These are phyloP conservation scores for Tylopilus sp. DNA, from an alignment of 768 basidiomycete genomes.

Conservation along the genomic window DNA sequence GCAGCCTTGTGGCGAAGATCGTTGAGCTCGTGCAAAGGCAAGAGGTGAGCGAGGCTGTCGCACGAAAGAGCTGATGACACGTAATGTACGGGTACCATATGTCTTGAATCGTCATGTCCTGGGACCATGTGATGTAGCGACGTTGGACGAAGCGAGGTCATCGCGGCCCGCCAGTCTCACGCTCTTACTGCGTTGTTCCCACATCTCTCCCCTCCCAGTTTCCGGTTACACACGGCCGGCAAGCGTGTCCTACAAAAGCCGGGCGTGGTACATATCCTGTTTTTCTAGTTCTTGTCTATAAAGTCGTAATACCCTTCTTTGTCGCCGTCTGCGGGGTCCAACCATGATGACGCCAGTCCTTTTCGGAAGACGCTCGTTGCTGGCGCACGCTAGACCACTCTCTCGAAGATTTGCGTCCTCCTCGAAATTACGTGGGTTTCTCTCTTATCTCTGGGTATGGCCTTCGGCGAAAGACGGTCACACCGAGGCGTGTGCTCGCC, in stretches of 20 bases:
- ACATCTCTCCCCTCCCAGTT: constrained; percentile 1
- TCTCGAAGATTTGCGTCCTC: constrained; percentile 30
- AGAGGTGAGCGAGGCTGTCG: constrained; percentile 3
- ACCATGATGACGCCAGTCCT: constrained; percentile 24
- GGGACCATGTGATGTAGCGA: background rate
- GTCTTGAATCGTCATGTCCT: background rate
- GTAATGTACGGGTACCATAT: background rate
- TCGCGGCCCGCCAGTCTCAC: constrained; percentile 16
- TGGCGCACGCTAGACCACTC: constrained; percentile 19
- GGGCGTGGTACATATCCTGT: background rate
- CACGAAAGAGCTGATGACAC: constrained; percentile 5
- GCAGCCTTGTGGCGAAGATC: constrained; percentile 62
- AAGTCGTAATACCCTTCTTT: constrained; percentile 14
- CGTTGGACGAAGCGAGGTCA: background rate
- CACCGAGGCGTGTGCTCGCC: too few relatives aligned
- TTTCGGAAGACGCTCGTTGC: constrained; percentile 23
- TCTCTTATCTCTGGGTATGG: background rate
- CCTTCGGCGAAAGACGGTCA: background rate
- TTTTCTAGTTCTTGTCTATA: constrained; percentile 4
- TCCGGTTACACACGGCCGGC: constrained; percentile 23
- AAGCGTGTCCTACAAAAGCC: constrained; percentile 22
- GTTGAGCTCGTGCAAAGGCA: constrained; percentile 40
- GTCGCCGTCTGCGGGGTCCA: constrained; percentile 1
- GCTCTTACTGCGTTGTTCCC: constrained; percentile 20
- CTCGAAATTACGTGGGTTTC: constrained; percentile 28